Conservation (phyloP, 345 rosid genomes). For the Corchorus capsularis region DNA sequence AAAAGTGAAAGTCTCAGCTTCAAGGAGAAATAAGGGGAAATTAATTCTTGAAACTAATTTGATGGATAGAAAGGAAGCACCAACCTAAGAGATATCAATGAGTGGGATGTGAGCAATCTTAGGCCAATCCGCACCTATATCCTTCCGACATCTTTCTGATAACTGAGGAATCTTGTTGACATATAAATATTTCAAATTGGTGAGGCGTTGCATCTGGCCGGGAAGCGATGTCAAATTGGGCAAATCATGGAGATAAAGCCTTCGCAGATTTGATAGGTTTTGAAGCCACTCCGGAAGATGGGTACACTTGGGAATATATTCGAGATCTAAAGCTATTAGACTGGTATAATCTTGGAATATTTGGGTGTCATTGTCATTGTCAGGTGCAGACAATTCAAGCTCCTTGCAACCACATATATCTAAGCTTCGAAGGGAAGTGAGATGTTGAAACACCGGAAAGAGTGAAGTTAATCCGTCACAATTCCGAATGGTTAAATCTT, state of each 20-base stretch:
- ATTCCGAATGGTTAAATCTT: background rate
- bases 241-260: background rate
- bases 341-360: background rate
- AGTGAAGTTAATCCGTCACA: background rate
- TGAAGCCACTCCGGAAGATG: background rate
- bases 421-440: background rate
- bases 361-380: background rate
- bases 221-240: background rate
- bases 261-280: background rate
- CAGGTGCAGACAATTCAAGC: background rate
- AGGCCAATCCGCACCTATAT: background rate
- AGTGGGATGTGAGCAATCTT: background rate
- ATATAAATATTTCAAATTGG: too few relatives aligned
- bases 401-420: background rate
- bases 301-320: background rate
- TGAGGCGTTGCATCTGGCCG: too few relatives aligned
- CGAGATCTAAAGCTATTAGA: background rate
- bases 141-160: background rate
- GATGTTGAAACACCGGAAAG: background rate
- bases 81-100: background rate
- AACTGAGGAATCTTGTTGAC: too few relatives aligned
- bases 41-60: too few relatives aligned
- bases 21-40: too few relatives aligned
- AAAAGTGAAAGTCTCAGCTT: too few relatives aligned
- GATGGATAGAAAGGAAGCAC: too few relatives aligned